Base-by-base conservation (phyloP, 768 basidiomycete species). In the Lenzites betulinus region DNA sequence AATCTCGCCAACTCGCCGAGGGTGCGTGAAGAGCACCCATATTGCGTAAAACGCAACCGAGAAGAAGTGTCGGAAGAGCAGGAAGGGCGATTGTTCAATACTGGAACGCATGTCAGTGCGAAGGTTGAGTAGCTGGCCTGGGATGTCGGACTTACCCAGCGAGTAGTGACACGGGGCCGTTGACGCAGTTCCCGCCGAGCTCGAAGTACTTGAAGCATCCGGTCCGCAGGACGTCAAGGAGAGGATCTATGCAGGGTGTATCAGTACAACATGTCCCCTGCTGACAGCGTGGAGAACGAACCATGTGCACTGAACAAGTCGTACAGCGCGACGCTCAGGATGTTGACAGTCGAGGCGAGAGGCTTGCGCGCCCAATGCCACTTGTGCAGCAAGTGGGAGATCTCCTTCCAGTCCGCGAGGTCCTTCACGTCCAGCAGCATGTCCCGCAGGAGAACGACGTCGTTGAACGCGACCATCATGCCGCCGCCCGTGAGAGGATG, bases 141-240 rank as follows among this genome's bases (percentile, higher is more conserved):
- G 36, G 15, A 41, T 2, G 18, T 2, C 18, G 13, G 1, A 76
- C 86, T 60, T 69, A 95, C 93, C 86, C 95, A 16, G 94, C 87
- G 12, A 99, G 85, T 4, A 99, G 81, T 9, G 88, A 89, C 9
- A 98, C 94, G 1, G 97, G 97, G 0, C 90, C 97, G 44, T 83
- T 80, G 54, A 98, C 73, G 66, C 92, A 92, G 66, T 93, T 86
- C 1, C 97, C 97, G 15, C 97, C 97, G 5, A 85, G 81, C 71
- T 96, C 93, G 67, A 99, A 97, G 75, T 98, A 99, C 70, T 93
- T 93, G 83, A 99, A 97, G 74, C 97, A 98, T 0, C 96, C 97
- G 2, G 80, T 85, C 55, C 87, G 79, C 33, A 93, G 81, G 0
- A 88, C 82, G 20, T 74, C 78, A 9, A 92, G 83, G 20, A 77